phyloP scores from a whole-genome alignment of 1,139 yeast genomes.

The Hanseniaspora sp. region DNA sequence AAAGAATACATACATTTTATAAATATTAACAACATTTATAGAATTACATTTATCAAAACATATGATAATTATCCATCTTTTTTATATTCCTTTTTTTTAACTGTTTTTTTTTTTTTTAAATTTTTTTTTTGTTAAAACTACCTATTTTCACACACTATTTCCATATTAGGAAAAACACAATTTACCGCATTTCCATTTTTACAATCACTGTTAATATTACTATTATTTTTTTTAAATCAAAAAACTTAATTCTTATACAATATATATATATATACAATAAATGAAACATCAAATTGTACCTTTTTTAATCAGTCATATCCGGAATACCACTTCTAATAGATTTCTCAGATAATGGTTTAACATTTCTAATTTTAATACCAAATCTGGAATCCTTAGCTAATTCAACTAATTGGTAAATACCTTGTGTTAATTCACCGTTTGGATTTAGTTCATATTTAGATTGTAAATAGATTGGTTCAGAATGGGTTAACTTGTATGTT shows the following conservation, averaged over 20 bases:
- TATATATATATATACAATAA: neutral
- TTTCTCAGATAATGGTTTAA: slow-evolving; percentile 37
- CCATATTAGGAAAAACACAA: too few species aligned
- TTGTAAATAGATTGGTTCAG: slow-evolving; percentile 78
- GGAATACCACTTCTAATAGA: slow-evolving; percentile 12
- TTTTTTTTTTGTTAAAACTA: too few species aligned
- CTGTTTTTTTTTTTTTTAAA: too few species aligned
- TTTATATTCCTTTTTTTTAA: too few species aligned
- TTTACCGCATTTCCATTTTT: too few species aligned
- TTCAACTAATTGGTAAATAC: slow-evolving; percentile 45
- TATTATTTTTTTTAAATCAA: neutral
- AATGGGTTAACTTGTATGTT: slow-evolving; percentile 61
- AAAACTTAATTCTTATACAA: neutral
- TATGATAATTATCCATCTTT: too few species aligned
- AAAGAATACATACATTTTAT: too few species aligned
- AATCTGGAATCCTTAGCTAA: slow-evolving; percentile 55
- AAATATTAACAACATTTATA: too few species aligned
- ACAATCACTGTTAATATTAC: too few species aligned
- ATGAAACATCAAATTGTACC: neutral
- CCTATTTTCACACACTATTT: too few species aligned
- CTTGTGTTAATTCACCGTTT: slow-evolving; percentile 34
- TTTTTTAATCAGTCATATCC: slow-evolving; percentile 12
- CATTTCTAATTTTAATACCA: slow-evolving; percentile 54
- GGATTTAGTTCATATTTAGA: slow-evolving; percentile 50
- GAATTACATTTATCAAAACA: too few species aligned